Base-by-base conservation (phyloP, 495 filamentous ascomycete genomes). In the Trichoderma orchidacearum region DNA sequence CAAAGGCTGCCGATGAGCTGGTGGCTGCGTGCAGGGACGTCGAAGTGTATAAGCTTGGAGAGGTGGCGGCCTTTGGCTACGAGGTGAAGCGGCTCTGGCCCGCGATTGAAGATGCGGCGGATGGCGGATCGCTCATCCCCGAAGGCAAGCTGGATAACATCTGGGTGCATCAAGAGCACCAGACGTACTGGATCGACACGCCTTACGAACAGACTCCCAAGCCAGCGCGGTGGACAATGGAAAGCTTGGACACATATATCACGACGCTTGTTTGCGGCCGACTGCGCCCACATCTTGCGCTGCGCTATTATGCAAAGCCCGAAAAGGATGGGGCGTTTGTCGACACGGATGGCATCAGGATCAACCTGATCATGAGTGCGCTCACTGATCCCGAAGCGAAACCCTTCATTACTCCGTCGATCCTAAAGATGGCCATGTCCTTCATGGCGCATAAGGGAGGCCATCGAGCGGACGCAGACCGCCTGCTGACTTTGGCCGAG, bases 351-450 rank as follows among this genome's bases (percentile, higher is more conserved):
- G 51, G 30, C 31, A 55, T 55, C n/a, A 30, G 53, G 21, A 45
- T 68, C 29, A 17, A 51, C 12, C 51, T 63, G n/a, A 61, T 74
- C 3, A 50, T 61, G 29, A n/a, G 36, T 0, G 57, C 64, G 21
- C 71, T 74, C 55, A 54, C 58, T 0, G 57, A 65, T 59, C 56
- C 62, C 54, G 34, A 45, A 0, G 55, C 66, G 5, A 59, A 56
- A 18, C 6, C 50, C 4, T 61, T 55, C 29, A 41, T 67, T 3
- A 68, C 72, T 0, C 35, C 59, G 7, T 59, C 64, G 18, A 67
- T 70, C 21, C 58, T 72, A 55, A 74, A 72, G 55, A 57, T 70
- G 55, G 72, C 70, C 29, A 59, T 76, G 32, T 29, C 31, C 1
- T 74, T 60, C 55, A 63, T 74, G 27, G 54, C 38, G 4, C 54